phyloP scores from a whole-genome alignment of 2,329 filamentous ascomycete genomes.

The Talaromyces sp. region DNA sequence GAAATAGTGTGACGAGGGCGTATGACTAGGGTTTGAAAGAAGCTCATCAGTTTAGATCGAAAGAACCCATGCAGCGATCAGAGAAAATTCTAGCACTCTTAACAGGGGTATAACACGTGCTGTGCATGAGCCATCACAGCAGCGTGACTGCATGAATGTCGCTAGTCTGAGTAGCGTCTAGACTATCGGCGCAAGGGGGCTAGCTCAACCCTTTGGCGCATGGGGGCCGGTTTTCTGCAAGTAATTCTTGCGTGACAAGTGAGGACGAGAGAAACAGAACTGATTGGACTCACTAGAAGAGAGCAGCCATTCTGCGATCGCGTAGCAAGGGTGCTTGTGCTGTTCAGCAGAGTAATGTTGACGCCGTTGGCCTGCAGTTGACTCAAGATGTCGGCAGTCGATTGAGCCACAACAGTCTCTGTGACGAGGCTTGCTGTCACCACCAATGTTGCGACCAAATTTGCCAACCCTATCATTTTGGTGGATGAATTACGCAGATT shows the following conservation, averaged over 20 bases:
- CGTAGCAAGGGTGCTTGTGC: background rate
- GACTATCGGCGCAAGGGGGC: background rate
- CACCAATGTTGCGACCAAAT: background rate
- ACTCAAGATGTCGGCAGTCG: background rate
- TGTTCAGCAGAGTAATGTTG: constrained; percentile 4
- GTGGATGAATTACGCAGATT: background rate
- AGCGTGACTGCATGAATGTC: background rate
- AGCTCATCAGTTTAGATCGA: background rate
- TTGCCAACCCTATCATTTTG: background rate
- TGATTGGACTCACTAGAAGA: constrained; percentile 6
- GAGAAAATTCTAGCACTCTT: background rate
- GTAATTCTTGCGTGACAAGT: background rate
- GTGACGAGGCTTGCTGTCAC: constrained; percentile 1
- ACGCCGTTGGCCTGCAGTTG: constrained; percentile 12
- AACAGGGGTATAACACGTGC: background rate
- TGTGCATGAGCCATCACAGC: background rate
- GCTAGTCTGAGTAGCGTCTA: background rate
- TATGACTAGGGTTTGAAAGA: constrained; percentile 7
- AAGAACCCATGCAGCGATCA: background rate
- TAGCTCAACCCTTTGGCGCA: background rate
- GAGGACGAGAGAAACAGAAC: background rate
- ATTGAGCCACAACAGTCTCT: constrained; percentile 4
- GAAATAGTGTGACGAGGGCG: constrained; percentile 14
- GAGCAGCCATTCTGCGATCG: background rate
- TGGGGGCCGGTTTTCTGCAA: background rate